Base-by-base conservation (phyloP, 805 yeast genomes). In the Kodamaea leandrae region DNA sequence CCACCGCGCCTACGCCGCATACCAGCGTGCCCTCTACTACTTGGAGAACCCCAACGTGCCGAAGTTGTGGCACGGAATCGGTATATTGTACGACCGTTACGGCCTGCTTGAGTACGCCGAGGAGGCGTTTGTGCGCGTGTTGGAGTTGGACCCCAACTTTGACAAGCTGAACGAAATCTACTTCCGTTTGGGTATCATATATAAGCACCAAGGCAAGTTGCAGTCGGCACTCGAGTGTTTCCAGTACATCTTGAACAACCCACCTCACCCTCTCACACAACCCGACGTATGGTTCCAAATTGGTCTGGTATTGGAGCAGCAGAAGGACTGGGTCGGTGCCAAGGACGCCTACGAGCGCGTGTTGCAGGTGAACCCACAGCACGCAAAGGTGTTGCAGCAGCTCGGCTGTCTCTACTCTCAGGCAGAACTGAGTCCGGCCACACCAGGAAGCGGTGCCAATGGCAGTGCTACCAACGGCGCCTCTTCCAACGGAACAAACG, bases 271-370 rank as follows among this genome's bases (percentile, higher is more conserved):
- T 1, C 71, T 93, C 49, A 90, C 97, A 35, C 96, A 88, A 60
- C 88, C 96, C 37, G 99, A 93, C 60, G 95, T 93, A 41, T 93
- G 98, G 98, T 93, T 93, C 70, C 99, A 93, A 66, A 86, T 93
- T 48, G 99, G 99, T 29, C 85, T 89, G 23, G 98, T 93, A 2
- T 75, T 93, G 53, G 99, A 93, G 62, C 96, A 86, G 58, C 91
- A 86, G 67, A 82, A 88, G 55, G 96, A 89, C 57, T 91, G 86
- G 77, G 78, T 75, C 47, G 87, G 90, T 27, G 98, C 99, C 2
- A 81, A 83, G 54, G 97, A 90, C 48, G 98, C 98, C 6, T 93
- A 93, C 61, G 96, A 91, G 64, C 79, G 93, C 45, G 98, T 93
- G 0, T 70, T 93, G 42, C 80, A 80, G 53, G 90, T 86, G 33